Conservation (phyloP, 768 basidiomycete genomes). For the Sistotremastrum niveocremeum region DNA sequence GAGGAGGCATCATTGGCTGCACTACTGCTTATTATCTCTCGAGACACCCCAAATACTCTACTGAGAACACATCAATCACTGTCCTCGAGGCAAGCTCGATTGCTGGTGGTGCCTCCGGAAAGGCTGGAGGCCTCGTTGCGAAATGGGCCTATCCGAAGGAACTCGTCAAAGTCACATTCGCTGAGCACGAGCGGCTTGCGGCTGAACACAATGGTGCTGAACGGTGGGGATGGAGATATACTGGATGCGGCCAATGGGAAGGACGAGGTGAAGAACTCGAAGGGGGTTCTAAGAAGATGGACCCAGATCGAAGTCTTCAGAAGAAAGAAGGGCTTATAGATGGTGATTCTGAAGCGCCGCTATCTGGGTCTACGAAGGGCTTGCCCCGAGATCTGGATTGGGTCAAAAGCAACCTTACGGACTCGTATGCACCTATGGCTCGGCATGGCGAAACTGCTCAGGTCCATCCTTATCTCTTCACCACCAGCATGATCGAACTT, state of each 20-base stretch:
- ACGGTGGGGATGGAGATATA: conserved; percentile 76
- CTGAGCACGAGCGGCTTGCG: conserved; percentile 63
- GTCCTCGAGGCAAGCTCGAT: conserved; percentile 65
- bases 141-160: conserved; percentile 72
- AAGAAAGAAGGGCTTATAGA: conserved; percentile 2
- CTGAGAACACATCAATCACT: conserved; percentile 30
- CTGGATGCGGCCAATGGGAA: conserved; percentile 61
- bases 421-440: conserved; percentile 49
- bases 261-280: conserved; percentile 35
- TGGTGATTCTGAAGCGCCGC: conserved; percentile 23
- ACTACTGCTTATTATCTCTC: conserved; percentile 74
- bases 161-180: conserved; percentile 56
- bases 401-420: conserved; percentile 36
- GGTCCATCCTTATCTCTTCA: conserved; percentile 66
- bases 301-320: neutral
- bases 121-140: conserved; percentile 76
- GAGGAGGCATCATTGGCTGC: conserved; percentile 79
- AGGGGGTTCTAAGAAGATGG: conserved; percentile 2
- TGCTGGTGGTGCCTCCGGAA: conserved; percentile 74
- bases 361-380: conserved; percentile 32
- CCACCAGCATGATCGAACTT: conserved; percentile 54
- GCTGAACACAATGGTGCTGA: conserved; percentile 50
- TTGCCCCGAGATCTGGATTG: conserved; percentile 22
- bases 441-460: conserved; percentile 50
- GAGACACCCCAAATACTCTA: conserved; percentile 34